These are phyloP conservation scores for Steccherinum ochraceum DNA, from an alignment of 768 basidiomycete species.

Conservation along the genomic window DNA sequence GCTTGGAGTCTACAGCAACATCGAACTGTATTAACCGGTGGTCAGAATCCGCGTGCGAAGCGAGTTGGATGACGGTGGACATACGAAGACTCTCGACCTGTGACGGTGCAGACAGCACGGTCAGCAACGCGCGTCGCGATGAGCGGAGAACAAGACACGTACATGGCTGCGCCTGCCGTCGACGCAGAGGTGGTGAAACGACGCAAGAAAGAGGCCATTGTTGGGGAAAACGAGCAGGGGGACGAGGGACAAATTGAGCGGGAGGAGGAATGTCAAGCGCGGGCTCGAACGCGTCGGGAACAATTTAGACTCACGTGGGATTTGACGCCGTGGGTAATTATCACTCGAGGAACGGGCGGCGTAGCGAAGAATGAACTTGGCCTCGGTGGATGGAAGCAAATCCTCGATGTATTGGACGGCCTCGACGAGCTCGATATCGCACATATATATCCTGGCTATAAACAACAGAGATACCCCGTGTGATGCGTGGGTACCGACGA, in stretches of 20 bases:
- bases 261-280: neutral
- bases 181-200: constrained; percentile 16
- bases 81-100: constrained; percentile 21
- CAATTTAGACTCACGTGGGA: constrained; percentile 4
- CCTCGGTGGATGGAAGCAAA: neutral
- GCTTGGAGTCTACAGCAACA: constrained; percentile 38
- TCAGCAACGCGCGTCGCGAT: neutral
- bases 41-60: neutral
- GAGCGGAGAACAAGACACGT: neutral
- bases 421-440: neutral
- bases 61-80: neutral
- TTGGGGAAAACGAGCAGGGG: neutral
- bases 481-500: neutral
- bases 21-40: constrained; percentile 50
- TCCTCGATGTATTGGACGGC: neutral
- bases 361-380: neutral
- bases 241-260: constrained; percentile 1
- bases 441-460: neutral
- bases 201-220: constrained; percentile 19
- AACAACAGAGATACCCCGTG: neutral
- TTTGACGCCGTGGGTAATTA: neutral
- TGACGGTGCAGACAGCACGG: neutral
- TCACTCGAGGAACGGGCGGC: too few species aligned
- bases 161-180: constrained; percentile 11
- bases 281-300: constrained; percentile 1